Evolutionary conservation across 495 filamentous ascomycete genomes (phyloP), one percentile per base, ranked within the genome.

Genomic region (Apiosordaria backusii): DNA sequence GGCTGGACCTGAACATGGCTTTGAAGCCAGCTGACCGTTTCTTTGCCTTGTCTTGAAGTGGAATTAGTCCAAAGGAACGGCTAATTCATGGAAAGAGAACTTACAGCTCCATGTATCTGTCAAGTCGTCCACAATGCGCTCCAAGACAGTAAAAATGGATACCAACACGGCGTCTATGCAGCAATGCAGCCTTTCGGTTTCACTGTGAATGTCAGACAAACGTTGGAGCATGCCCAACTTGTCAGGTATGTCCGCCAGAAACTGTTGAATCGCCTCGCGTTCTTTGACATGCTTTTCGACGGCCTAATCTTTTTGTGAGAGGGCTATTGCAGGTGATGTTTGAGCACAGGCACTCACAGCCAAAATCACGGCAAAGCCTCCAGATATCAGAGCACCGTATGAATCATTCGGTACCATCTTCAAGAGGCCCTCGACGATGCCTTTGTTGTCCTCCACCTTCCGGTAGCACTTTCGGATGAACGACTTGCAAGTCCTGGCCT

Each of bases 361-460:
- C 3, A 71, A 24, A 40, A 68, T 68, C 55, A 71, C 9, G 19
- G 66, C 57, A 29, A 71, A 66, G 10, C 66, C 69, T 5, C 69
- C 69, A 6, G 66, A 71, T 16, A 71, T 68, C 10, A 71, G 54
- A 10, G 69, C 68, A 21, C 69, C 69, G 15, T 68, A 71, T 10
- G 61, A 18, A 23, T 71, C 69, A 29, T 63, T 63, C 13, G 69
- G 69, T 3, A 68, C 24, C 63, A 71, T 57, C 13, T 18, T 61
- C 4, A 71, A 62, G 25, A 71, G 53, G 16, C 19, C 60, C 9
- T 55, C 40, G 21, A 68, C 59, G 5, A 57, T 61, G 3, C 15
- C 29, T 26, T 35, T 13, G 15, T 67, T 64, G n/a, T 61, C 23
- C 5, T 59, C 64, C 10, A 62, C 24, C 27, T 65, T 67, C 2